Percentiles rank a stretch among this genome's conserved stretches.
Evolutionary conservation across 345 rosid species (phyloP).

Genomic region (Sisymbrium irio): DNA sequence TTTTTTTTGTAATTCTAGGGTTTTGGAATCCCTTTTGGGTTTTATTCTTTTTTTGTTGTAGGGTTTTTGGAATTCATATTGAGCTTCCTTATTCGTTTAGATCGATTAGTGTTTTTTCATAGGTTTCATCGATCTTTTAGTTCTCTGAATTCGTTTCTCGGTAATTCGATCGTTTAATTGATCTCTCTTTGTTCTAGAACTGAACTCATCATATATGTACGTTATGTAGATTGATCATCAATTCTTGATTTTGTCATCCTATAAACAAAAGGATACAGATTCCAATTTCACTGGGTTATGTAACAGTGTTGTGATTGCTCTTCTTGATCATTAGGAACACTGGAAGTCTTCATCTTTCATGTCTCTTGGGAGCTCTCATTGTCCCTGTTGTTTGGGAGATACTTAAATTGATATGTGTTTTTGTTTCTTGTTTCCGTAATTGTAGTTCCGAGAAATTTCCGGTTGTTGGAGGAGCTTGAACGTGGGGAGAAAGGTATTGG

Average conservation of each 20-base stretch:
- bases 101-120: background rate
- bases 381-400: too few relatives aligned
- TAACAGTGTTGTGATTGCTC: background rate
- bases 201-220: background rate
- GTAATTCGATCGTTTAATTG: background rate
- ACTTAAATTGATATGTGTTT: too few relatives aligned
- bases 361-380: too few relatives aligned
- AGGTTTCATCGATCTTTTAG: too few relatives aligned
- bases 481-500: conserved; percentile 97
- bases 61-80: conserved; percentile 2
- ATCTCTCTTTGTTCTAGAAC: background rate
- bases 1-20: conserved; percentile 5
- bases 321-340: background rate
- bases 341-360: background rate
- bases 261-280: background rate
- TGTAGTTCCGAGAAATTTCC: conserved; percentile 85
- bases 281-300: background rate
- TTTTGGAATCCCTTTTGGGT: conserved; percentile 23
- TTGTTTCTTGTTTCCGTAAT: too few relatives aligned
- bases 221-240: background rate
- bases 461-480: conserved; percentile 87
- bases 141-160: too few relatives aligned
- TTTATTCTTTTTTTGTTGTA: conserved; percentile 7
- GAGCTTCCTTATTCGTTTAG: background rate
- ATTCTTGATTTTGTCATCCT: background rate